Percentiles rank a stretch among this genome's conserved stretches.
phyloP scores from a whole-genome alignment of 1,139 yeast species.

The Pichia sp. region DNA sequence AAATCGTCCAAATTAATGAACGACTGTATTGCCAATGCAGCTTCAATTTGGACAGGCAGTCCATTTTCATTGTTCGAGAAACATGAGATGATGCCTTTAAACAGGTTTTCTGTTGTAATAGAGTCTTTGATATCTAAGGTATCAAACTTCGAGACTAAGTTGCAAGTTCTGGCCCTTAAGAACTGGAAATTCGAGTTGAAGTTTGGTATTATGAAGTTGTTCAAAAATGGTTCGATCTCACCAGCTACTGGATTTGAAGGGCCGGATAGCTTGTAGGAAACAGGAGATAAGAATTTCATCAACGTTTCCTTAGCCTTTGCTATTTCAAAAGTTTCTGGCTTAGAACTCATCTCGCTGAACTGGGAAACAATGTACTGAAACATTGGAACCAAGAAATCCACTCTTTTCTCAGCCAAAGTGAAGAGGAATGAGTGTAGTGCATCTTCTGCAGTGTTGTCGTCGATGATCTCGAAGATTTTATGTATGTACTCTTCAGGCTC shows the following conservation, averaged over 20 bases:
- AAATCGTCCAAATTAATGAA: conserved; percentile 63
- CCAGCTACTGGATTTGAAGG: conserved; percentile 54
- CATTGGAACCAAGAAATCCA: conserved; percentile 55
- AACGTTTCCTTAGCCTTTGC: conserved; percentile 80
- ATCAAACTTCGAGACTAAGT: conserved; percentile 67
- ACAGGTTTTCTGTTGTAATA: conserved; percentile 49
- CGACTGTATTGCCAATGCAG: conserved; percentile 82
- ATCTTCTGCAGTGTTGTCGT: conserved; percentile 56
- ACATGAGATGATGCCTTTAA: conserved; percentile 62
- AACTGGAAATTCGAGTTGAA: conserved; percentile 65
- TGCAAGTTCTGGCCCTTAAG: conserved; percentile 80
- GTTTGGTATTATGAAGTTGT: conserved; percentile 65
- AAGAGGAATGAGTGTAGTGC: conserved; percentile 62
- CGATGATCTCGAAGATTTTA: conserved; percentile 64
- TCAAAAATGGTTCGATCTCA: conserved; percentile 69
- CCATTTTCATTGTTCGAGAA: conserved; percentile 47
- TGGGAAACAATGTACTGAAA: conserved; percentile 61
- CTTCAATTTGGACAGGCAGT: conserved; percentile 78
- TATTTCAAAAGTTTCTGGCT: conserved; percentile 46
- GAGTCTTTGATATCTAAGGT: conserved; percentile 51
- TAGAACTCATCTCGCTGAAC: conserved; percentile 36
- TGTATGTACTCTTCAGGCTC: conserved; percentile 93
- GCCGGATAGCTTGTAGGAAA: conserved; percentile 54
- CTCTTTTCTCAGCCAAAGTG: conserved; percentile 64
- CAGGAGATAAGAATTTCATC: conserved; percentile 69